phyloP scores from a whole-genome alignment of 257 asterid species.

The Buddleja alternifolia region DNA sequence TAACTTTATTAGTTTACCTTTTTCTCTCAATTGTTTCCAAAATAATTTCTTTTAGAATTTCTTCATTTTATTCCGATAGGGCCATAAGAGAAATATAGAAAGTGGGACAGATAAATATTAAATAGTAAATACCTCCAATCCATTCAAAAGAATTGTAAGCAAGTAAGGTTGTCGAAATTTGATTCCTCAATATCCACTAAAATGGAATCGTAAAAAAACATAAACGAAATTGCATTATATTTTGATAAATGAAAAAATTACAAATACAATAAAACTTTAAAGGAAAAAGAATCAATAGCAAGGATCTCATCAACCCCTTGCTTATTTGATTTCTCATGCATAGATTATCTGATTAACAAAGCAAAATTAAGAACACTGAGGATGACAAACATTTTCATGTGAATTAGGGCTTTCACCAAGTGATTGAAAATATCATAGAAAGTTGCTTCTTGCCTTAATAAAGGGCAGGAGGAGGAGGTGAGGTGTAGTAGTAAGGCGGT shows the following conservation, averaged over 20 bases:
- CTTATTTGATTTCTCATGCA: not conserved
- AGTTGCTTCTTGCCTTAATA: not conserved
- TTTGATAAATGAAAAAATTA: not conserved
- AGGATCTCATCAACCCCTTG: not conserved
- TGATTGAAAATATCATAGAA: not conserved
- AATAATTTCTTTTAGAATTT: too few relatives aligned
- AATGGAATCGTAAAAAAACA: not conserved
- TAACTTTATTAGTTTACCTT: too few relatives aligned
- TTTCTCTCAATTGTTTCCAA: too few relatives aligned
- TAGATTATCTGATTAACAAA: not conserved
- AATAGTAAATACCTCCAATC: too few relatives aligned
- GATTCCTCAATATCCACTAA: not conserved
- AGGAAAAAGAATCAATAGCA: not conserved
- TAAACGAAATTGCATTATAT: not conserved
- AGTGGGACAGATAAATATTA: too few relatives aligned
- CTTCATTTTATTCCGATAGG: too few relatives aligned
- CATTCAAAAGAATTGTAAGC: too few relatives aligned
- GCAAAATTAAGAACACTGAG: not conserved
- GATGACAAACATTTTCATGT: too few relatives aligned
- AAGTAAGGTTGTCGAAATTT: too few relatives aligned
- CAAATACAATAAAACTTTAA: not conserved
- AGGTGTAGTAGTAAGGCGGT: not conserved
- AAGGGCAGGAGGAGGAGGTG: not conserved
- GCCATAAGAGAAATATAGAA: too few relatives aligned
- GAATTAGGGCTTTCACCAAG: too few relatives aligned